These are phyloP conservation scores for Puccinia hordei DNA, from an alignment of 1,284 basidiomycete species.

Conservation along the genomic window DNA sequence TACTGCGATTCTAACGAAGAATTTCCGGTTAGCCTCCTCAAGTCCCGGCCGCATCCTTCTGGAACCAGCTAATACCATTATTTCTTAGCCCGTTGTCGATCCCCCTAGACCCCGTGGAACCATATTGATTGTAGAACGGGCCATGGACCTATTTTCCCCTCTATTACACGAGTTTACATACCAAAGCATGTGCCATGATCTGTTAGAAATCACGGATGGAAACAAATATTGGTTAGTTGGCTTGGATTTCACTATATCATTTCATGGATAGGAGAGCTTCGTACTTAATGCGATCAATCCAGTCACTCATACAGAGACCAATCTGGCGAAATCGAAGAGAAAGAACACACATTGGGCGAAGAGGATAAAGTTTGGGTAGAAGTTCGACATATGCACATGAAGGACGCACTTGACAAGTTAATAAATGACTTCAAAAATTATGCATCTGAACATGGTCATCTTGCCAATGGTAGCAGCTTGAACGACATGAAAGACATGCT, in stretches of 20 bases:
- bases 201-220: slow-evolving; percentile 84
- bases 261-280: not conserved
- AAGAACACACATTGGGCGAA: slow-evolving; percentile 47
- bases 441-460: slow-evolving; percentile 49
- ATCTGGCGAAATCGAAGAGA: slow-evolving; percentile 48
- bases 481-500: slow-evolving; percentile 99
- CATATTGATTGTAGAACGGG: slow-evolving; percentile 88
- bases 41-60: not conserved
- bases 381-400: slow-evolving; percentile 51
- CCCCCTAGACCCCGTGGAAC: slow-evolving; percentile 73
- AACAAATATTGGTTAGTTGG: slow-evolving; percentile 75
- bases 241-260: not conserved
- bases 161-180: slow-evolving; percentile 98
- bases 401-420: slow-evolving; percentile 49
- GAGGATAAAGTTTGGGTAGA: slow-evolving; percentile 51
- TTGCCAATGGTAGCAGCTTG: slow-evolving; percentile 69
- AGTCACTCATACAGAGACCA: slow-evolving; percentile 43
- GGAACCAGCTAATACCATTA: not conserved
- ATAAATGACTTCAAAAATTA: slow-evolving; percentile 60
- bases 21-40: slow-evolving; percentile 69
- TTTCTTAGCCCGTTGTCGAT: slow-evolving; percentile 61
- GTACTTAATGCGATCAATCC: slow-evolving; percentile 1
- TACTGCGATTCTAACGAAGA: slow-evolving; percentile 80
- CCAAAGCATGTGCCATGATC: slow-evolving; percentile 96
- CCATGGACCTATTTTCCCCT: slow-evolving; percentile 89